Evolutionary conservation across 257 asterid species (phyloP), one percentile per base, ranked within the genome.

Genomic region (Asclepias syriaca): DNA sequence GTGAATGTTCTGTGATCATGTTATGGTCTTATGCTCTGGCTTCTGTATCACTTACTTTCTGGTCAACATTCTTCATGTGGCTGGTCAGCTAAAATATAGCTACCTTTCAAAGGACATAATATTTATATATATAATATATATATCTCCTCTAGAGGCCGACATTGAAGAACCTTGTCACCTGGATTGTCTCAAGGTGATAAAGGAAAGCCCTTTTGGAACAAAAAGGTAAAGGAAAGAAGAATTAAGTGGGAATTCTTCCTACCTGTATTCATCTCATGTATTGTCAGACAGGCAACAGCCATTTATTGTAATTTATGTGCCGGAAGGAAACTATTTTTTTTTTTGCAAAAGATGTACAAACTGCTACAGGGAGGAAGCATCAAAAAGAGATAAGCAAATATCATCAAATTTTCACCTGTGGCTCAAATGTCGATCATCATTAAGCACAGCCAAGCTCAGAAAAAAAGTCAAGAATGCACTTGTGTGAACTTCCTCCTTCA

Each of bases 1-100:
- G 81, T n/a, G 97, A 91, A 77, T 87, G 97, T 81, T 91, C 97
- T 0, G 96, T 89, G 3, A 89, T 91, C 67, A 87, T 87, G 96
- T 50, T 91, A 27, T 91, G 94, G 94, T 79, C 87, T 65, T 91
- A 89, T 72, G 72, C 74, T 11, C 70, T 87, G 86, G 97, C 97
- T 80, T 87, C 96, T 14, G 73, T 91, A 54, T 73, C 92, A 7
- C 87, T 89, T 56, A 89, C 97, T 6, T 24, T 87, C 21, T 91
- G 97, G 96, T 85, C 96, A 12, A 86, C 96, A 13, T 45, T 84
- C 73, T 91, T 80, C 85, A 78, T 91, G 74, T 91, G 92, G 92
- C 29, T 64, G 46, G 50, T 64, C 13, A 32, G 67, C 32, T 61
- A 45, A 45, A 61, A 27, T 59, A 27, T 7, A 5, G 40, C 59